phyloP scores from a whole-genome alignment of 1,284 basidiomycete species.

The Boletus albobrunnescens region DNA sequence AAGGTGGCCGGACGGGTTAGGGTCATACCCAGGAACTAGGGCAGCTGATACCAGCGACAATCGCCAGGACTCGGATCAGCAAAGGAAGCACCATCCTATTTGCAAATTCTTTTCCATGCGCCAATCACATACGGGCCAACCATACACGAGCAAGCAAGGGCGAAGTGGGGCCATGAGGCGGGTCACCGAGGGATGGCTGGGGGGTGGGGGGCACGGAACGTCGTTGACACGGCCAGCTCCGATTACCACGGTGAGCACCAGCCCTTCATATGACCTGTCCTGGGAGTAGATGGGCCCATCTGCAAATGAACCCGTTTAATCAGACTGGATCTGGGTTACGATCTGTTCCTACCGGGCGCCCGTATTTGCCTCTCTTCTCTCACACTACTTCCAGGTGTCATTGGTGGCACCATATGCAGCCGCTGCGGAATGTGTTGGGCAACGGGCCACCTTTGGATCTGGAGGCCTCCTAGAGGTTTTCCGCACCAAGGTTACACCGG shows the following conservation, averaged over 20 bases:
- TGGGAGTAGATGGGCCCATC: conserved; percentile 9
- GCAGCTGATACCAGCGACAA: conserved; percentile 22
- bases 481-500: conserved; percentile 6
- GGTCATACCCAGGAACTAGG: conserved; percentile 26
- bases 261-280: conserved; percentile 27
- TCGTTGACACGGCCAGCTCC: conserved; percentile 14
- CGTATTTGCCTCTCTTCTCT: background rate
- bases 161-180: background rate
- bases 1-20: conserved; percentile 6
- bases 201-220: conserved; percentile 17
- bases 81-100: conserved; percentile 18
- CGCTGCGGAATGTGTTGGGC: conserved; percentile 5
- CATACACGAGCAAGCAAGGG: background rate
- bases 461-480: conserved; percentile 8
- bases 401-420: background rate
- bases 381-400: background rate
- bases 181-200: conserved; percentile 1
- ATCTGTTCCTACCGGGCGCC: conserved; percentile 15
- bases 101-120: conserved; percentile 11
- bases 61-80: conserved; percentile 30
- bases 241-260: conserved; percentile 23
- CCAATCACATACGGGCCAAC: conserved; percentile 17
- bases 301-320: conserved; percentile 10
- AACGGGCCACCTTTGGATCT: conserved; percentile 16
- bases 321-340: conserved; percentile 18